These are phyloP conservation scores for Cyclotella kingstonii DNA, from an alignment of 108 stramenopile species.

Conservation along the genomic window DNA sequence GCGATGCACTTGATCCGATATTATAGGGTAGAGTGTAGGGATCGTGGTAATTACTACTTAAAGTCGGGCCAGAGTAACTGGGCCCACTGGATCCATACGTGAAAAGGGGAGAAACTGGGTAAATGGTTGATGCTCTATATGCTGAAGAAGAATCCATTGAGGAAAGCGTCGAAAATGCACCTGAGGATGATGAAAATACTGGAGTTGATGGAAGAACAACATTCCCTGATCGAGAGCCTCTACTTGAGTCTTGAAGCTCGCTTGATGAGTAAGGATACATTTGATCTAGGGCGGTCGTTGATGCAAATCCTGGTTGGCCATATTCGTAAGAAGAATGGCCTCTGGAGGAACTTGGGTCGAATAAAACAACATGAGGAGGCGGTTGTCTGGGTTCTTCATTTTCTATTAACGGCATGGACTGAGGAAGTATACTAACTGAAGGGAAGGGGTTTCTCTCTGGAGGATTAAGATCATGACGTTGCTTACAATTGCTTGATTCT, in stretches of 20 bases:
- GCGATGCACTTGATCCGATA: constrained; percentile 9
- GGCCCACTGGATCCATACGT: constrained; percentile 25
- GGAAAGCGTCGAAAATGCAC: constrained; percentile 19
- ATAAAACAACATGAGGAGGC: not conserved
- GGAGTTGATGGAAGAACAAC: constrained; percentile 20
- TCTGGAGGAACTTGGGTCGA: constrained; percentile 4
- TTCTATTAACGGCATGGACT: constrained; percentile 12
- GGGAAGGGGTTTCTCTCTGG: constrained; percentile 4
- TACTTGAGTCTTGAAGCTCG: constrained; percentile 2
- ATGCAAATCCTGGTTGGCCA: constrained; percentile 2
- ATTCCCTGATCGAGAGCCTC: not conserved
- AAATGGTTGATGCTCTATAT: not conserved
- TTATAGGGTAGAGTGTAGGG: not conserved
- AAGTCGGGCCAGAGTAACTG: constrained; percentile 4
- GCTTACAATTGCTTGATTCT: too few relatives aligned
- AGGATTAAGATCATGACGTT: not conserved
- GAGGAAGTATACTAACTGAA: constrained; percentile 11
- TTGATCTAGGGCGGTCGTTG: not conserved
- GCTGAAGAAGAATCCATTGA: constrained; percentile 1
- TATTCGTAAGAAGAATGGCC: constrained; percentile 17
- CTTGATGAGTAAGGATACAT: constrained; percentile 1
- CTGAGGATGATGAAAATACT: constrained; percentile 8
- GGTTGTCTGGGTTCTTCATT: not conserved
- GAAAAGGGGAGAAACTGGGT: constrained; percentile 22
- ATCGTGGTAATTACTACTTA: constrained; percentile 7